Evolutionary conservation across 1,284 basidiomycete genomes (phyloP).

Genomic region (Fereydounia khargensis): DNA sequence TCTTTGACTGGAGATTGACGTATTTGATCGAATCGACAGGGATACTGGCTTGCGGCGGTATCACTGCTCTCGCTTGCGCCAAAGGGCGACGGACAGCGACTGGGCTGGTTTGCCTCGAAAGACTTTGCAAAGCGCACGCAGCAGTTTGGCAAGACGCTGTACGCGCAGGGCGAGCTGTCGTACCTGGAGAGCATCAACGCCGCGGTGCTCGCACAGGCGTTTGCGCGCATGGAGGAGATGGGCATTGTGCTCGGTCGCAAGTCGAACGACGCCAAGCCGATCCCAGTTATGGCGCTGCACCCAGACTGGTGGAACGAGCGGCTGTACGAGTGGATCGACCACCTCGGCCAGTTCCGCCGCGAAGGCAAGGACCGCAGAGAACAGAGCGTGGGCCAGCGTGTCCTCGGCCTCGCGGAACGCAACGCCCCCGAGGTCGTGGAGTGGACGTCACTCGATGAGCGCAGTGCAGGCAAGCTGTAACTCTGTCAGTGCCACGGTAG

Average conservation of each 20-base stretch:
- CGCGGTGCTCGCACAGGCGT: slow-evolving; percentile 45
- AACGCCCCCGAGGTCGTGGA: background rate
- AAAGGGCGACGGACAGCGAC: slow-evolving; percentile 13
- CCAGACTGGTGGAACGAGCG: slow-evolving; percentile 47
- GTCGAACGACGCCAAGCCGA: slow-evolving; percentile 46
- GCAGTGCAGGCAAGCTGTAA: no score
- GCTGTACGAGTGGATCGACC: slow-evolving; percentile 51
- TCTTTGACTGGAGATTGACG: no score
- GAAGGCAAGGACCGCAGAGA: slow-evolving; percentile 56
- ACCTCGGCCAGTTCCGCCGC: slow-evolving; percentile 52
- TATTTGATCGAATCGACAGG: slow-evolving; percentile 4
- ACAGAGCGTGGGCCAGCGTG: slow-evolving; percentile 14
- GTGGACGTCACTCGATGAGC: no score
- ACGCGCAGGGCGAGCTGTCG: slow-evolving; percentile 55
- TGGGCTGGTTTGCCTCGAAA: slow-evolving; percentile 56
- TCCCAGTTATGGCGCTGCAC: slow-evolving; percentile 54
- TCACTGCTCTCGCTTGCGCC: slow-evolving; percentile 54
- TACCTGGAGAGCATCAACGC: slow-evolving; percentile 56
- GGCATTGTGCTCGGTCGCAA: slow-evolving; percentile 40
- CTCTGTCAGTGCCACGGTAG: no score
- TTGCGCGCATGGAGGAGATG: slow-evolving; percentile 45
- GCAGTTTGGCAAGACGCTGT: slow-evolving; percentile 57
- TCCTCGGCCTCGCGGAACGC: background rate
- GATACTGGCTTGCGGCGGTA: slow-evolving; percentile 58
- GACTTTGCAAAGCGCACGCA: slow-evolving; percentile 56